These are phyloP conservation scores for Cryptosporidium muris DNA, from an alignment of 169 alveolate genomes.

Conservation along the genomic window DNA sequence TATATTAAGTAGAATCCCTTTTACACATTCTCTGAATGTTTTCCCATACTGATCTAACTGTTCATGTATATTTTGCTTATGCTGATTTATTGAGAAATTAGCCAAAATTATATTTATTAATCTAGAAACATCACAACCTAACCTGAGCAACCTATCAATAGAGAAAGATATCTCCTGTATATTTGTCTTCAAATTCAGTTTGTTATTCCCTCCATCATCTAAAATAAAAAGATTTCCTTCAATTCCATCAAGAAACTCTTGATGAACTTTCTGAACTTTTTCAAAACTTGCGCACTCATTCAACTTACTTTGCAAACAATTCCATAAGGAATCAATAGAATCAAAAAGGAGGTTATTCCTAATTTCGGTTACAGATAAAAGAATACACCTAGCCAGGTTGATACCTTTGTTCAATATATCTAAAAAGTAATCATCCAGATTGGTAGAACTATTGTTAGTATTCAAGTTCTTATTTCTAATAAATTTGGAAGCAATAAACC, in stretches of 20 bases:
- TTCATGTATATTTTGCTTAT: too few species aligned
- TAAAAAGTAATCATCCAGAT: not conserved
- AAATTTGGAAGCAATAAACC: constrained; percentile 13
- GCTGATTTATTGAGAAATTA: too few species aligned
- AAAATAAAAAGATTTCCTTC: constrained; percentile 35
- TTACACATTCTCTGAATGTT: too few species aligned
- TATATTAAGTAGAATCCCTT: too few species aligned
- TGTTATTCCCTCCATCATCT: not conserved
- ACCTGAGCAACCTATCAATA: too few species aligned
- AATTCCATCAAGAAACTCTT: not conserved
- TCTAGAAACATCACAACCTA: too few species aligned
- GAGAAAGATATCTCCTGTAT: too few species aligned
- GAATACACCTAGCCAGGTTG: constrained; percentile 24
- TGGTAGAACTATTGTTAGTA: not conserved
- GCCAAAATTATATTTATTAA: too few species aligned
- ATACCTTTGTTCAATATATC: constrained; percentile 15
- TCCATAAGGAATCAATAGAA: constrained; percentile 33
- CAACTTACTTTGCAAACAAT: not conserved
- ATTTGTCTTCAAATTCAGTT: too few species aligned
- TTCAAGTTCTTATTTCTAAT: constrained; percentile 14
- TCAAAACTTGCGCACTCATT: not conserved
- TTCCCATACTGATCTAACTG: too few species aligned
- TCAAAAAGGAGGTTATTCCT: constrained; percentile 6
- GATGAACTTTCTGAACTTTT: constrained; percentile 5
- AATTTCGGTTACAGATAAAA: constrained; percentile 11